Base-by-base conservation (phyloP, 140 eudicot genomes). In the Anethum foeniculum region DNA sequence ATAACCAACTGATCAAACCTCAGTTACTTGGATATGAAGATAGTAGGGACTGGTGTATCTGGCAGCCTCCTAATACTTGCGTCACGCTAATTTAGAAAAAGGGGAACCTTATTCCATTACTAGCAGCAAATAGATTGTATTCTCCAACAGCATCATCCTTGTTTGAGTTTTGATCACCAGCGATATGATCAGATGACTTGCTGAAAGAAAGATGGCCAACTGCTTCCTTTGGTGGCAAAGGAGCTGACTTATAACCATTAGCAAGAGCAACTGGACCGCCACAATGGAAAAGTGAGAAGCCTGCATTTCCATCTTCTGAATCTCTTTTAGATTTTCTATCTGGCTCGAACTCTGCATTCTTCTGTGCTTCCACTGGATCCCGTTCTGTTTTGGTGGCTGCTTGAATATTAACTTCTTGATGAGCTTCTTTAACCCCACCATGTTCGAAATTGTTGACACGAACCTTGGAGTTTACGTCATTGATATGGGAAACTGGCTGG, bases 211-310 rank as follows among this genome's bases (percentile, higher is more conserved):
- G 47, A 36, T 84, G 81, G 43, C 85, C 86, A n/a, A 68, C 86
- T 0, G 64, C 85, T 62, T 34, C 80, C 12, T 30, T 44, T 44
- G 85, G 71, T 13, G 84, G 48, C 41, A 60, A 67, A 43, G 85
- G 83, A 67, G 71, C 71, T 2, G 74, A 77, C 47, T 64, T 76
- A 32, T 60, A 85, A 47, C 92, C 93, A 32, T 88, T 89, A 16
- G 97, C 85, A 81, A 87, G 88, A 77, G 90, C 97, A 51, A 93
- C 94, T 5, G 98, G 98, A 77, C 97, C 98, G 51, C 96, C 97
- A 82, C 89, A 92, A 83, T 92, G 96, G 86, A 94, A 94, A 32
- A 94, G 89, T 34, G 98, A 94, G 85, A 94, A 94, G 76, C 91
- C 96, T 3, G 91, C 48, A 80, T 85, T 86, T 5, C 85, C 88